A percentile compares a stretch with the other conserved stretches of the same genome.
Evolutionary conservation across 768 basidiomycete species (phyloP).

Genomic region (Suillus paluster): DNA sequence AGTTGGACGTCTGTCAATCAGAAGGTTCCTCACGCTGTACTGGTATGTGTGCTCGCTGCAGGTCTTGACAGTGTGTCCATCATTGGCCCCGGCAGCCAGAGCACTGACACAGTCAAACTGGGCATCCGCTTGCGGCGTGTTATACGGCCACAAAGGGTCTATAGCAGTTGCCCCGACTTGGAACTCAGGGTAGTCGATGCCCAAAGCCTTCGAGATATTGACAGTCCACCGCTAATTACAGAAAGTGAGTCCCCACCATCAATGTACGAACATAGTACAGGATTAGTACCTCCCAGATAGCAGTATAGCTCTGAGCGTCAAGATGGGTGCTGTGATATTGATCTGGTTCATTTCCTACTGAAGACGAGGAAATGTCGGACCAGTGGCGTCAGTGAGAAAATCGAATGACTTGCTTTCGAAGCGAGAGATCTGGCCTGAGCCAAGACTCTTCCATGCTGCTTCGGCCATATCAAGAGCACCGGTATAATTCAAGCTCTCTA

Average conservation of each 20-base stretch:
- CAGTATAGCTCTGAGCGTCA: conserved; percentile 48
- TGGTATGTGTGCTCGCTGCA: conserved; percentile 62
- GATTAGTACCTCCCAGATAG: conserved; percentile 48
- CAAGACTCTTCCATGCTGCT: conserved; percentile 45
- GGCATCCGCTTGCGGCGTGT: conserved; percentile 39
- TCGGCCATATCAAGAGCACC: conserved; percentile 49
- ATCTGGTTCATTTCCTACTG: conserved; percentile 60
- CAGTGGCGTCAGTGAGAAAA: neutral
- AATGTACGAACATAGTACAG: neutral
- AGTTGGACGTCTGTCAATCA: neutral
- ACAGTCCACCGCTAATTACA: conserved; percentile 48
- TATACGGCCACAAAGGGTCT: conserved; percentile 57
- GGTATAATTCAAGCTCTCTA: conserved; percentile 47
- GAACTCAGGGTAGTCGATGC: conserved; percentile 44
- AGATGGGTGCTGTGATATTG: conserved; percentile 48
- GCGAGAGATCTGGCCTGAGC: conserved; percentile 39
- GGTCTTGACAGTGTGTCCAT: conserved; percentile 44
- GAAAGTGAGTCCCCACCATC: neutral
- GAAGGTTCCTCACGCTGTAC: conserved; percentile 45
- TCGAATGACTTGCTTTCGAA: conserved; percentile 46
- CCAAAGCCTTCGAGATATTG: conserved; percentile 48
- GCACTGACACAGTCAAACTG: conserved; percentile 53
- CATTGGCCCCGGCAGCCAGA: conserved; percentile 49
- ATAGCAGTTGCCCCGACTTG: conserved; percentile 54
- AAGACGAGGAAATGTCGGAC: conserved; percentile 6